Evolutionary conservation across 768 basidiomycete genomes (phyloP), one percentile per base, ranked within the genome.

Genomic region (Termitomyces sp.): DNA sequence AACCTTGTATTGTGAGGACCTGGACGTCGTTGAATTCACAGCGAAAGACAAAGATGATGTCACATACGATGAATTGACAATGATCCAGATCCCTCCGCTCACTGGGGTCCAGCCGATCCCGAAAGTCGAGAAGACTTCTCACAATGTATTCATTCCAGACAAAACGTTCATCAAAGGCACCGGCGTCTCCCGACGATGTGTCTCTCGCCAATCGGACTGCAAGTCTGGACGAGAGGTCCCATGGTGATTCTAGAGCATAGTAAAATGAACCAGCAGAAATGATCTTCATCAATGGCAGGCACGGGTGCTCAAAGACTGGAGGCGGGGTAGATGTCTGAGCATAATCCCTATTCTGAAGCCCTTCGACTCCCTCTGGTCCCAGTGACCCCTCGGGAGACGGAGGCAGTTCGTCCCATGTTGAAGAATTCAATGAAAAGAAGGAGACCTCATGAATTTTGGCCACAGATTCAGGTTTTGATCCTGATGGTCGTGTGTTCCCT

Each of bases 81-180:
- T 70, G 71, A 71, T 98, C 95, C 29, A 99, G 74, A 50, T 89
- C 86, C 20, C 77, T 75, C 27, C 87, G 77, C 65, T 94, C 88
- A 20, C 76, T 71, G 23, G 76, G 66, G 51, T 92, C 84, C 48
- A 99, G 74, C 43, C 88, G 77, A 50, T 88, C 85, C 47, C 97
- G 77, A 70, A 98, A 98, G 63, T 93, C 88, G 33, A 98, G 79
- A 51, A 98, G 72, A 63, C 92, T 91, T 40, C 85, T 79, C 42
- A 95, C 81, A 50, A 98, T 86, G 63, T 87, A 95, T 61, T 90
- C 87, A 66, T 99, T 99, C 96, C 96, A 99, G 12, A 98, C 82
- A 66, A 95, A 96, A 48, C 91, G 82, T 51, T 86, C 85, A 66
- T 95, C 92, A 61, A 86, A 92, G n/a, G 76, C 72, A 22, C 74